Evolutionary conservation across 140 eudicot genomes (phyloP).

Genomic region (Cichorium intybus): DNA sequence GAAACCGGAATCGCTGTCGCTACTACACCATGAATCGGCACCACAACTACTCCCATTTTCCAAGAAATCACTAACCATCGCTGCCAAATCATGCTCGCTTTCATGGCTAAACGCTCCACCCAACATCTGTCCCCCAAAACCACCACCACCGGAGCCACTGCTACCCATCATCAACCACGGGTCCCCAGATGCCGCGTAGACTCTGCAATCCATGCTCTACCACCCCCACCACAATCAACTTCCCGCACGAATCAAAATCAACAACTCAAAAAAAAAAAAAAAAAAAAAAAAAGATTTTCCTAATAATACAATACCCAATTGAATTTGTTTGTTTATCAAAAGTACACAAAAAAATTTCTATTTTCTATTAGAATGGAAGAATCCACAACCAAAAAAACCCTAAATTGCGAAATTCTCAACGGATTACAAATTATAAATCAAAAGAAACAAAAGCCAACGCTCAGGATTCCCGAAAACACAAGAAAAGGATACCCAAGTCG

Average conservation of each 20-base stretch:
- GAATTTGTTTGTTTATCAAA: not conserved
- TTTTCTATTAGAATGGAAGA: not conserved
- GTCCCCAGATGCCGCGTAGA: constrained; percentile 43
- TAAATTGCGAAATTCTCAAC: constrained; percentile 8
- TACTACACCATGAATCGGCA: constrained; percentile 67
- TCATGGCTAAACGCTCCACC: constrained; percentile 69
- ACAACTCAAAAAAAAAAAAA: not conserved
- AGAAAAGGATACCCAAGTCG: not conserved
- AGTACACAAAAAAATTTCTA: not conserved
- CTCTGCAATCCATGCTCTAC: constrained; percentile 72
- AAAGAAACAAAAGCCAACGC: not conserved
- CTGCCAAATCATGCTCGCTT: constrained; percentile 86
- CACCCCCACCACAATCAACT: constrained; percentile 12
- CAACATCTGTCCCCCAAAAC: constrained; percentile 33
- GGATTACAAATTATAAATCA: not conserved
- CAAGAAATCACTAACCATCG: constrained; percentile 82
- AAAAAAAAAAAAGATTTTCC: not conserved
- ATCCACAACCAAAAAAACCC: constrained; percentile 26
- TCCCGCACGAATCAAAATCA: constrained; percentile 13
- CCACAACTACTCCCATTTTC: constrained; percentile 79
- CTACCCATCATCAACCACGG: constrained; percentile 51
- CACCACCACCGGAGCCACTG: constrained; percentile 40
- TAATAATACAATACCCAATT: constrained; percentile 12
- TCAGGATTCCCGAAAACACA: constrained; percentile 4
- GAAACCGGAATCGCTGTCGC: constrained; percentile 84